A percentile compares a stretch with the other conserved stretches of the same genome.
Evolutionary conservation across 2,329 filamentous ascomycete species (phyloP).

Genomic region (Tothia fuscella): DNA sequence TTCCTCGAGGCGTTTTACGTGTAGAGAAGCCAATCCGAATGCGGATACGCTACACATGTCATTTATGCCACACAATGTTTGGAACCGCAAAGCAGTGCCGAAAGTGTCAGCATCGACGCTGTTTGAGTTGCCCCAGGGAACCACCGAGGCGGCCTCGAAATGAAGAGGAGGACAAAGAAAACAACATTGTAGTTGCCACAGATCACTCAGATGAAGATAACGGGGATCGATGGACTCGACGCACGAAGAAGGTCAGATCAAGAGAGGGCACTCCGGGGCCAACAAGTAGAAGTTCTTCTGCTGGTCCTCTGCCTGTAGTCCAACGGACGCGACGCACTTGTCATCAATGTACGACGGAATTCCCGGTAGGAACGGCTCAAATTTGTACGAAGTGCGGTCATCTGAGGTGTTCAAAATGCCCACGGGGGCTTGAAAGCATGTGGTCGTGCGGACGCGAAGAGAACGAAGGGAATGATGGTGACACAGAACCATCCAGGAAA

Average conservation of each 20-base stretch:
- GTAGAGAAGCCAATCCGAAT: conserved; percentile 9
- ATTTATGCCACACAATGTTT: neutral
- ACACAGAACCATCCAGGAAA: neutral
- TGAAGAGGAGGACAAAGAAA: neutral
- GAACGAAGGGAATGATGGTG: neutral
- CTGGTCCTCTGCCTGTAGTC: neutral
- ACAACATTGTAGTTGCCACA: neutral
- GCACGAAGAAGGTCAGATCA: no score
- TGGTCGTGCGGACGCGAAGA: no score
- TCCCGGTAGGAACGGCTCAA: neutral
- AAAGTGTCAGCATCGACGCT: conserved; percentile 4
- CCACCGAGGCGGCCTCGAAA: neutral
- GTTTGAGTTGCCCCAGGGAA: neutral
- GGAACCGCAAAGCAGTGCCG: neutral
- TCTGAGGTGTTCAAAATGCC: conserved; percentile 1
- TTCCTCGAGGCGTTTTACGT: neutral
- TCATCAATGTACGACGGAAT: conserved; percentile 2
- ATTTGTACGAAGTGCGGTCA: conserved; percentile 2
- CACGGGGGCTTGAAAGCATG: neutral
- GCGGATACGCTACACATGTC: conserved; percentile 6
- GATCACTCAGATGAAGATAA: neutral
- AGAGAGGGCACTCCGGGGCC: no score
- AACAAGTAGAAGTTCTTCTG: neutral
- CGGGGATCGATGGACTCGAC: no score
- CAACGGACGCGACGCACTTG: neutral